Percentiles rank a stretch among this genome's conserved stretches.
Conservation (phyloP, 208 protist species). For the Leishmania gerbilli region DNA sequence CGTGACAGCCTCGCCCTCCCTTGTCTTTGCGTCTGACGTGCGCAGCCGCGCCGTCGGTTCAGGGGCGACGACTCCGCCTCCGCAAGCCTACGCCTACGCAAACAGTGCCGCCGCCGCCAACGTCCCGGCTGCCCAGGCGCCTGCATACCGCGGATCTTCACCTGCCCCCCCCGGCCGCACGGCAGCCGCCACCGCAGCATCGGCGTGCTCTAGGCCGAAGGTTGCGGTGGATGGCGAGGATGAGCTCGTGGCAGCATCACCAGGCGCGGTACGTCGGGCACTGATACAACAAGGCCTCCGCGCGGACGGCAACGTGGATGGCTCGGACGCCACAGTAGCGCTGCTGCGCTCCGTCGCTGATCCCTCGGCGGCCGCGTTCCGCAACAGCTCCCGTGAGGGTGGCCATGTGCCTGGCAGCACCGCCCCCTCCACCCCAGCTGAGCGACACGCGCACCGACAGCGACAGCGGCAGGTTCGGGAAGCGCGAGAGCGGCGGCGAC, state of each 20-base stretch:
- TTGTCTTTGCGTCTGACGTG: background rate
- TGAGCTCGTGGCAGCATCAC: constrained; percentile 8
- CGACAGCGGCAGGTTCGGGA: constrained; percentile 22
- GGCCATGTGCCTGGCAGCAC: constrained; percentile 3
- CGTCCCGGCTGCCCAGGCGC: background rate
- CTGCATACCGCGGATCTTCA: background rate
- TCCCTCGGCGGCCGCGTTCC: background rate
- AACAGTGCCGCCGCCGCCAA: background rate
- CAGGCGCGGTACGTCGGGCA: constrained; percentile 17
- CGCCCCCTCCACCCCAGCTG: constrained; percentile 7
- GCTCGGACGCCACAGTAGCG: background rate
- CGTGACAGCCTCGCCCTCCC: background rate
- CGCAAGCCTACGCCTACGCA: constrained; percentile 23
- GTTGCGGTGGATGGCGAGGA: constrained; percentile 18
- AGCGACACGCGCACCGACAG: constrained; percentile 14
- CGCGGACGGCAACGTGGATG: background rate
- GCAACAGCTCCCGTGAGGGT: background rate
- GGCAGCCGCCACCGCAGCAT: background rate
- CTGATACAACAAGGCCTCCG: constrained; percentile 4
- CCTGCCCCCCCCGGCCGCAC: background rate
- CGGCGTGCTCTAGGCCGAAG: background rate
- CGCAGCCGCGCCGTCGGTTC: background rate
- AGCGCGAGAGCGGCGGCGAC: constrained; percentile 26
- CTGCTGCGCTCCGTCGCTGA: background rate
- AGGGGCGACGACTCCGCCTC: background rate